phyloP scores from a whole-genome alignment of 192 early-diverging fungal species.

The Linnemannia elongata region DNA sequence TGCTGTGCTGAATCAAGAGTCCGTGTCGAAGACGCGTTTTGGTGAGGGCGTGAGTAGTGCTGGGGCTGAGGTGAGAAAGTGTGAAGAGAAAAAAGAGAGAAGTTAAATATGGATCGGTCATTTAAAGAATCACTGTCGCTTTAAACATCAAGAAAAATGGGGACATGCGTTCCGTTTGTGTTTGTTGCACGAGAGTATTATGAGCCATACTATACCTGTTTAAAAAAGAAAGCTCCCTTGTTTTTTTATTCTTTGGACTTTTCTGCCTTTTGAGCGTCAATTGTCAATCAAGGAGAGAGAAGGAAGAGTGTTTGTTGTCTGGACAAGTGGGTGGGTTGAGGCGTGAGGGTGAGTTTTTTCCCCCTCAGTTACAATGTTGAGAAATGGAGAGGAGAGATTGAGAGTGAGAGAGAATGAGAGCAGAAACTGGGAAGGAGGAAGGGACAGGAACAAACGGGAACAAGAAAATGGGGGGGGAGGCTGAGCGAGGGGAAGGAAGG shows the following conservation, averaged over 20 bases:
- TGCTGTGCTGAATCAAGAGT: too few species aligned
- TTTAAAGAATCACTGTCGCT: not conserved
- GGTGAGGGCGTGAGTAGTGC: not conserved
- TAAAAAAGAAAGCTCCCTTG: not conserved
- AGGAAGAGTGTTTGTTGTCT: not conserved
- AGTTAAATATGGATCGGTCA: constrained; percentile 1
- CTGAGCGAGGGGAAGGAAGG: not conserved
- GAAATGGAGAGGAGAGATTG: too few species aligned
- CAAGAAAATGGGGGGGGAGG: not conserved
- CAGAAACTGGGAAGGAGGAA: not conserved
- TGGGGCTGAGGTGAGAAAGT: not conserved
- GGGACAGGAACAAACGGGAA: not conserved
- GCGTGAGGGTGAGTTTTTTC: not conserved
- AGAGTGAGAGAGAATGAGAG: not conserved
- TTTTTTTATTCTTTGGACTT: not conserved
- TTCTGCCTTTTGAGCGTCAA: not conserved
- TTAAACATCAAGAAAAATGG: too few species aligned
- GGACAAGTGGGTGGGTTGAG: not conserved
- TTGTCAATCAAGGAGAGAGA: not conserved
- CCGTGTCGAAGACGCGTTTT: not conserved
- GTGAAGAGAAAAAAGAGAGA: not conserved
- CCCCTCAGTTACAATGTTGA: not conserved
- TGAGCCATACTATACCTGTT: not conserved
- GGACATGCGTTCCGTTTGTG: too few species aligned
- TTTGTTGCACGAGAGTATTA: too few species aligned